Base-by-base conservation (phyloP, 1,139 yeast genomes). In the Debaryomyces sp. region DNA sequence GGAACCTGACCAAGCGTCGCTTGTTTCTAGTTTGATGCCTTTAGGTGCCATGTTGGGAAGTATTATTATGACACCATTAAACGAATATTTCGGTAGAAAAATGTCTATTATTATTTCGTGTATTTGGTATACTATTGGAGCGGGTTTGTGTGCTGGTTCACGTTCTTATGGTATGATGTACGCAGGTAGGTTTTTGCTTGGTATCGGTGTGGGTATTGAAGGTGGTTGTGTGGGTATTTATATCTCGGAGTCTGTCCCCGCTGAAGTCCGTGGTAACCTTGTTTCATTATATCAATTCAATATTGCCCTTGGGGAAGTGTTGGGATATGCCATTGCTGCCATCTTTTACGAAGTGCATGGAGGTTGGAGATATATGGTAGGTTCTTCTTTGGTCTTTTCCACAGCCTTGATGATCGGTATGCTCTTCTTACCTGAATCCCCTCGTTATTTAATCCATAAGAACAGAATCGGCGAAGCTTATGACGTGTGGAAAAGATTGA, bases 361-460 rank as follows among this genome's bases (percentile, higher is more conserved):
- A 34, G 82, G 82, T 32, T 82, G 87, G 87, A 70, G 87, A 58
- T 81, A 55, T 64, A 82, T 79, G 84, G 73, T 77, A 43, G 86
- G 82, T 41, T 78, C 85, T 10, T 80, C 86, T 3, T 66, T 82
- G 43, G 72, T 82, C 1, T 82, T 81, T 57, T 81, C 87, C 6
- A 77, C 85, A 1, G 57, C 71, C 12, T 64, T 81, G 57, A 66
- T 78, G 34, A 45, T 70, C 49, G 85, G 84, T 29, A 58, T 80
- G 62, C 64, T 74, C 59, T 74, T 75, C 57, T 61, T 77, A 41
- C 81, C 81, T 5, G 81, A 77, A 55, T 75, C 81, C 9, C 83
- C 83, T 41, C 75, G 83, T 64, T 79, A 71, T 61, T 68, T 83
- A 53, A 78, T 78, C 35, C 77, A 75, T 57, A 80, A 80, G 62